Conservation (phyloP, 2,329 filamentous ascomycete genomes). For the Penicillium hordei region DNA sequence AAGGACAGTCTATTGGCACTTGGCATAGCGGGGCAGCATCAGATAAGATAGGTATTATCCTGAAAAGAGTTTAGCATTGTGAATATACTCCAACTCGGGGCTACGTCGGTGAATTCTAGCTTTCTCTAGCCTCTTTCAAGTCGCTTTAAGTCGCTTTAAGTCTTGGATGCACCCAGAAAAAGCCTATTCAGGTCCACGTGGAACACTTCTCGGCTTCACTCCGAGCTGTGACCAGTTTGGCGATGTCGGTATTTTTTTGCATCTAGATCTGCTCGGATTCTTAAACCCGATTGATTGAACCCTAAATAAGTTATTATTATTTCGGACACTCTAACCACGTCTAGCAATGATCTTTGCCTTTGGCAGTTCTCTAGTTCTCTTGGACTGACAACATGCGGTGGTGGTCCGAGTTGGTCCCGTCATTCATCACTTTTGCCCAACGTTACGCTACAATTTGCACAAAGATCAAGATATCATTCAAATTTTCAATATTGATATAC, state of each 20-base stretch:
- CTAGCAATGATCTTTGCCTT: too few species aligned
- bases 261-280: not conserved
- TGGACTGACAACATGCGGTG: not conserved
- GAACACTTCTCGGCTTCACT: not conserved
- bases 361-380: not conserved
- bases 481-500: not conserved
- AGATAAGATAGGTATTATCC: constrained; percentile 15
- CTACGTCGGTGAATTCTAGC: constrained; percentile 12
- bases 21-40: constrained; percentile 5
- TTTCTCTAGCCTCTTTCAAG: not conserved
- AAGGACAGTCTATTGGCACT: not conserved
- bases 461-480: not conserved
- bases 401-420: not conserved
- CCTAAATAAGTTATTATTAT: not conserved
- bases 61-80: not conserved
- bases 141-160: not conserved
- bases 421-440: not conserved
- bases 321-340: too few species aligned
- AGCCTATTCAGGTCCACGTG: not conserved
- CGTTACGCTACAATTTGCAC: not conserved
- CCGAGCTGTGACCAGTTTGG: not conserved
- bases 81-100: not conserved
- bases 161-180: not conserved
- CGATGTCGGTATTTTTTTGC: not conserved
- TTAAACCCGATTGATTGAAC: not conserved